Conservation (phyloP, 768 basidiomycete genomes). For the Trametes gibbosa region DNA sequence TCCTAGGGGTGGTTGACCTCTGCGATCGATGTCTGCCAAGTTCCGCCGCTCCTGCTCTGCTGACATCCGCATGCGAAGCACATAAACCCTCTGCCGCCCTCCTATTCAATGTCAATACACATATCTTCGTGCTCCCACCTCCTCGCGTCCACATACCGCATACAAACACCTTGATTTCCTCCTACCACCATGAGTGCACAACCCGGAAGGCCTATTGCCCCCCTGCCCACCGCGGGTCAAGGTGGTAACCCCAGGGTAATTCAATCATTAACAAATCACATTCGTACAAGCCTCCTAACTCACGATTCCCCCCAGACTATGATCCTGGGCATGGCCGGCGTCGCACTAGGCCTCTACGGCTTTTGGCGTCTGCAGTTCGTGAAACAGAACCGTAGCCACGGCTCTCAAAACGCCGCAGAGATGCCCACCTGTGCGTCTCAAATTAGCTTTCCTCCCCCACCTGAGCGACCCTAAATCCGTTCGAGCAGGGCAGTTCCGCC, state of each 20-base stretch:
- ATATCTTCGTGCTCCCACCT: not conserved
- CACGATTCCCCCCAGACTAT: not conserved
- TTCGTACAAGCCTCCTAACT: too few relatives aligned
- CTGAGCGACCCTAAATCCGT: not conserved
- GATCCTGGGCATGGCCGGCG: slow-evolving; percentile 11
- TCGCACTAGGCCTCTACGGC: slow-evolving; percentile 5
- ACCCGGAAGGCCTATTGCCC: not conserved
- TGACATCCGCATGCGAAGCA: not conserved
- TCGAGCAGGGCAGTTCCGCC: slow-evolving; percentile 16
- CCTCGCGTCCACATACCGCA: not conserved
- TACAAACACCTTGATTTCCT: not conserved
- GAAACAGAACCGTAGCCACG: slow-evolving; percentile 8
- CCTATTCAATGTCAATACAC: not conserved
- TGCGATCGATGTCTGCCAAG: not conserved
- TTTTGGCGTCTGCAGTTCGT: slow-evolving; percentile 15
- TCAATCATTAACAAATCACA: not conserved
- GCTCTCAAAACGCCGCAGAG: slow-evolving; percentile 1
- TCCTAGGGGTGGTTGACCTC: not conserved
- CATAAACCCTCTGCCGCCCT: not conserved
- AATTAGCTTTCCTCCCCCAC: too few relatives aligned
- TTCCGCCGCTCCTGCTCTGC: not conserved
- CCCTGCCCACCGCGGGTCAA: not conserved
- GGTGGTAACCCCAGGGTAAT: slow-evolving; percentile 6
- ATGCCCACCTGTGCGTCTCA: slow-evolving; percentile 15
- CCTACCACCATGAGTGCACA: slow-evolving; percentile 2